phyloP scores from a whole-genome alignment of 2,329 filamentous ascomycete genomes.

The Diaporthe aspalathi region DNA sequence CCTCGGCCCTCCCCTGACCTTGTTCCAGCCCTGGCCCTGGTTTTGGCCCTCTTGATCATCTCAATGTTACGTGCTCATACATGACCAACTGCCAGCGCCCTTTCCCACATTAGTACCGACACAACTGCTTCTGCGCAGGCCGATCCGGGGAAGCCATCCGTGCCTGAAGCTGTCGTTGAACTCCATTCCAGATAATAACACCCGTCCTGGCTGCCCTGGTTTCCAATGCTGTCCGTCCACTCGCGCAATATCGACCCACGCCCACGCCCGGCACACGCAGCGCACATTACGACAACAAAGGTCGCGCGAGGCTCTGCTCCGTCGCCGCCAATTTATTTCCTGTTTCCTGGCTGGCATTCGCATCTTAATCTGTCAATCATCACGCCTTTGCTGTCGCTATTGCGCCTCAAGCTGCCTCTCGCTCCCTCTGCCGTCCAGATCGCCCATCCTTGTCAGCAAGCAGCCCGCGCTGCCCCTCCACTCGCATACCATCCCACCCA shows the following conservation, averaged over 20 bases:
- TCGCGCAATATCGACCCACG: neutral
- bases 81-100: neutral
- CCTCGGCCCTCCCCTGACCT: conserved; percentile 6
- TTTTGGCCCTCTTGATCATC: neutral
- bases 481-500: conserved; percentile 22
- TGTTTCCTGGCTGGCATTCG: neutral
- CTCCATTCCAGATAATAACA: conserved; percentile 12
- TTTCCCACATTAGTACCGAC: neutral
- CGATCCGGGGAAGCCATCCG: conserved; percentile 17
- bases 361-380: neutral
- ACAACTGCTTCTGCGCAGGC: neutral
- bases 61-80: neutral
- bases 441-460: conserved; percentile 21
- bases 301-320: neutral
- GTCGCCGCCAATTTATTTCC: neutral
- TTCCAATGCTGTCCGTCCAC: neutral
- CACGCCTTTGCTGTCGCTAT: neutral
- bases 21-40: conserved; percentile 8
- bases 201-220: neutral
- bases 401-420: neutral
- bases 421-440: neutral
- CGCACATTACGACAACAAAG: neutral
- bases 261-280: neutral
- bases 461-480: conserved; percentile 1
- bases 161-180: conserved; percentile 1